Base-by-base conservation (phyloP, 352 stramenopile genomes). In the Pythium phragmiticola region DNA sequence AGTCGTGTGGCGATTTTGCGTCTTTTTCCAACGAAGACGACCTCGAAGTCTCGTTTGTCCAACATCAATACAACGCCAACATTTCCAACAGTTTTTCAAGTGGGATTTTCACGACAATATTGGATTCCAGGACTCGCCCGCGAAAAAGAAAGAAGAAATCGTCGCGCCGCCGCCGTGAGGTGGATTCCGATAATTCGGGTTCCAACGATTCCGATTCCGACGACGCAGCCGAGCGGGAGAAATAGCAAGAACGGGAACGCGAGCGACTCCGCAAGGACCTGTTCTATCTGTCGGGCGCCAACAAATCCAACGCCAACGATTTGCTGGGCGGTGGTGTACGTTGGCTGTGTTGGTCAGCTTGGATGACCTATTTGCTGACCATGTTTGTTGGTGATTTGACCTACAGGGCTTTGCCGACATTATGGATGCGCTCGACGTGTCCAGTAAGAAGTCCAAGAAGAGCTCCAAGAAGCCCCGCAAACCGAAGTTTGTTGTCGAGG, bases 21-120 rank as follows among this genome's bases (percentile, higher is more conserved):
- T 67, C 60, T 7, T 91, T 84, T 69, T 68, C 74, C 30, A 84
- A 74, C 62, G 83, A 88, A 57, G 80, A 95, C 66, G 84, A 94
- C 41, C 69, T 89, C 45, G 82, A 95, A 62, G 86, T 94, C 19
- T 92, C 81, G 14, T 91, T 94, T 66, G 80, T 90, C 28, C 81
- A 82, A 23, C 77, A 28, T 4, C 26, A 90, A 49, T 53, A 67
- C 12, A 56, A 49, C 34, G 34, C 39, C 39, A 46, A 16, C 39
- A 46, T 5, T 16, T n/a, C 39, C 45, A 51, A 33, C 45, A 51
- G 19, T 33, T 7, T 39, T 5, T 39, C 66, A 66, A 74, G 45
- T 7, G 63, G 49, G 33, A n/a, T n/a, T n/a, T n/a, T n/a, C 21
- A 50, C 46, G 49, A 49, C 26, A 41, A 75, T 47, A 67, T 57